Base-by-base conservation (phyloP, 2,329 filamentous ascomycete genomes). In the Clarireedia hainanense region DNA sequence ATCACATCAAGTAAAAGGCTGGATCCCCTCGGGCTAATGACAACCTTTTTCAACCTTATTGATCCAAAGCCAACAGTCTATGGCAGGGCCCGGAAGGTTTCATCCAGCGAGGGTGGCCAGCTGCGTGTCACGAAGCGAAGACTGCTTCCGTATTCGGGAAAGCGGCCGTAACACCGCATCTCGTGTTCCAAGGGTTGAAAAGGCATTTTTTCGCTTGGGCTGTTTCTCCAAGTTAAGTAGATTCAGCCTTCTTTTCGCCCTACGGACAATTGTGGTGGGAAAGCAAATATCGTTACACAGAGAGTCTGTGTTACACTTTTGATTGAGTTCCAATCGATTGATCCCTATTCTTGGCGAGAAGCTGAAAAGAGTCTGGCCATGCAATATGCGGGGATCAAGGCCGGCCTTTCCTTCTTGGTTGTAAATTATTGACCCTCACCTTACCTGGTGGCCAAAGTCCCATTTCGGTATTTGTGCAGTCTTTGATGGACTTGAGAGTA, bases 201-300 rank as follows among this genome's bases (percentile, higher is more conserved):
- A 20, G 17, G 39, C 52, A 20, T 42, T 53, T 42, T 53, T 53
- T 53, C 50, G 42, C 50, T 53, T 53, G 42, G 39, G 20, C 39
- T 30, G 39, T 6, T 23, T 26, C 24, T 12, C 50, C 26, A 34
- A 46, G 45, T 34, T 39, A 34, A 46, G 45, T 34, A 48, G 46
- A 50, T 55, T 55, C 52, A 55, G 52, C 52, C 52, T 49, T 54
- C 52, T 54, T 49, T 43, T 55, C 52, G 52, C 52, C 52, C 10
- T 55, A 55, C 42, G 42, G 34, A 54, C 45, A 27, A 24, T 47
- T 45, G 15, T n/a, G 7, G 39, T 42, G 15, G 15, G 39, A 6
- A 14, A 14, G 42, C 30, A 48, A 47, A 48, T 15, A 48, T 14
- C 24, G 34, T 49, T 50, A 50, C 46, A 30, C 36, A 23, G 23